phyloP scores from a whole-genome alignment of 2,329 filamentous ascomycete genomes.

The Myriosclerotinia scirpicola region DNA sequence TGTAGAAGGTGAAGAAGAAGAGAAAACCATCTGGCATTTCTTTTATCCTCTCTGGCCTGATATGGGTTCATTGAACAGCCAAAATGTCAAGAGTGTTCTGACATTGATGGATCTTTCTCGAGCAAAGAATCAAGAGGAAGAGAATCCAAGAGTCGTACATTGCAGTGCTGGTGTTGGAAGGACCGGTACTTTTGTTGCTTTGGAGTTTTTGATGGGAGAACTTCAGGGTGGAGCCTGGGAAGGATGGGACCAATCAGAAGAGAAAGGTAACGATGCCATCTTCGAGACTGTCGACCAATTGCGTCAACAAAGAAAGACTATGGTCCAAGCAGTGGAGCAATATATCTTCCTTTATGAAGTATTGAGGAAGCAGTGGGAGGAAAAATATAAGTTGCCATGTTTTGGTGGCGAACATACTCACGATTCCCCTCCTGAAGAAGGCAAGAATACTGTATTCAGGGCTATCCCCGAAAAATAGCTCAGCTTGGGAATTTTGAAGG shows the following conservation, averaged over 20 bases:
- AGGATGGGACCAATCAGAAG: conserved; percentile 38
- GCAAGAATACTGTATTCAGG: conserved; percentile 18
- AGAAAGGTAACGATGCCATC: conserved; percentile 62
- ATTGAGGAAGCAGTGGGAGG: conserved; percentile 70
- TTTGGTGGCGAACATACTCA: conserved; percentile 35
- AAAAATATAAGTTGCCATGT: conserved; percentile 51
- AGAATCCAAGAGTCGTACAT: conserved; percentile 78
- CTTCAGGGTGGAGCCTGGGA: conserved; percentile 66
- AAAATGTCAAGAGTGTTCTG: conserved; percentile 67
- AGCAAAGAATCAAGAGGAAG: conserved; percentile 52
- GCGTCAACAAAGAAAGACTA: conserved; percentile 84
- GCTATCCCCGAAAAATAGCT: conserved; percentile 16
- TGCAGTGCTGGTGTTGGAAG: conserved; percentile 92
- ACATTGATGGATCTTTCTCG: conserved; percentile 68
- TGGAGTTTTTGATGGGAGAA: conserved; percentile 88
- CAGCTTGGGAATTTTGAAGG: background rate
- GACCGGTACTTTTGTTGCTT: conserved; percentile 90
- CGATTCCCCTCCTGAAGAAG: conserved; percentile 22
- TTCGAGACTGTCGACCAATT: conserved; percentile 77
- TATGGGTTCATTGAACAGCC: conserved; percentile 74
- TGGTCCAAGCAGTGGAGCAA: conserved; percentile 90
- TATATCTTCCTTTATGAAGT: conserved; percentile 89
- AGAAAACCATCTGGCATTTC: conserved; percentile 76
- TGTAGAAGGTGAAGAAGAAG: conserved; percentile 45
- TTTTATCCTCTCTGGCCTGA: conserved; percentile 89